Evolutionary conservation across 2,329 filamentous ascomycete genomes (phyloP).

Genomic region (Monosporascus ibericus): DNA sequence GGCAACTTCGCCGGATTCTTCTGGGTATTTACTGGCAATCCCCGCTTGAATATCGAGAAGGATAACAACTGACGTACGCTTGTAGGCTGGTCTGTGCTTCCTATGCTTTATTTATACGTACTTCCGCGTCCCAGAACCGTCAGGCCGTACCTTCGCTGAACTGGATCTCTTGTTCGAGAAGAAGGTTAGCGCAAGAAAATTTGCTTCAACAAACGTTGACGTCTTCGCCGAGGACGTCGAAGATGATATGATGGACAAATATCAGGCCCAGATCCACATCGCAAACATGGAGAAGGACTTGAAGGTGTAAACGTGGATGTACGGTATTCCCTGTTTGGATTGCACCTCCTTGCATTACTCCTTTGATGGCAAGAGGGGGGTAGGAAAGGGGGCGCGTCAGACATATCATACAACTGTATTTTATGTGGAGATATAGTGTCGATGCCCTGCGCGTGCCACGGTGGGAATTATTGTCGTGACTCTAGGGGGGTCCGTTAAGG

Average conservation of each 20-base stretch:
- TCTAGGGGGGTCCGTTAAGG: too few relatives aligned
- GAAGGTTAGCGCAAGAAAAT: slow-evolving; percentile 65
- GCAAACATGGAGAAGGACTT: slow-evolving; percentile 21
- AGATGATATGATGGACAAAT: slow-evolving; percentile 40
- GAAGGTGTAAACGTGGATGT: not conserved
- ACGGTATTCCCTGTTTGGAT: not conserved
- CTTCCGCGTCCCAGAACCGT: slow-evolving; percentile 75
- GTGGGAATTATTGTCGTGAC: too few relatives aligned
- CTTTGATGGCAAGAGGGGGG: too few relatives aligned
- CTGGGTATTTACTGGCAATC: slow-evolving; percentile 47
- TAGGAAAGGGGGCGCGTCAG: too few relatives aligned
- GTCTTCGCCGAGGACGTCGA: slow-evolving; percentile 49
- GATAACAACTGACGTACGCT: slow-evolving; percentile 6
- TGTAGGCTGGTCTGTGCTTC: slow-evolving; percentile 66
- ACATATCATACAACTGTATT: too few relatives aligned
- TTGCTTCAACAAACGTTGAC: slow-evolving; percentile 52
- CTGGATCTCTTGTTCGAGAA: slow-evolving; percentile 79
- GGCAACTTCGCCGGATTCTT: slow-evolving; percentile 83
- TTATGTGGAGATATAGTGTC: too few relatives aligned
- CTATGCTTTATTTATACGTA: slow-evolving; percentile 75
- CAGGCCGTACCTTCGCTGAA: slow-evolving; percentile 77
- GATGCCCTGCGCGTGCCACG: too few relatives aligned
- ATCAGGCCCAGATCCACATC: slow-evolving; percentile 35
- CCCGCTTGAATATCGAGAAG: not conserved
- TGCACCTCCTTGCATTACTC: not conserved